A percentile compares a stretch with the other conserved stretches of the same genome.
Evolutionary conservation across 2,329 filamentous ascomycete genomes (phyloP).

Genomic region (Pestalotiopsis sp.): DNA sequence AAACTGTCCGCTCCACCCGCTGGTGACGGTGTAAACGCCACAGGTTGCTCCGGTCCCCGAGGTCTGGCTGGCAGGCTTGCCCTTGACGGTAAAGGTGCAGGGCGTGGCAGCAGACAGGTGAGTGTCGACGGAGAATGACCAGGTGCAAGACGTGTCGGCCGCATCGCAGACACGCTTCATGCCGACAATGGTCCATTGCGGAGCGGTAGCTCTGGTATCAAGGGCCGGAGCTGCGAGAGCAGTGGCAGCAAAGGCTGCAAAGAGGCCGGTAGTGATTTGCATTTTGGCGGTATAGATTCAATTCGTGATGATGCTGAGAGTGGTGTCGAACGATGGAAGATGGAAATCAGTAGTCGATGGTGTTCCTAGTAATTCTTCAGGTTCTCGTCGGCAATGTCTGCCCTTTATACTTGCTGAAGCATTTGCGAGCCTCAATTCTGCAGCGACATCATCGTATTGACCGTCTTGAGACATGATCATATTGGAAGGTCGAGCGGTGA

Average conservation of each 20-base stretch:
- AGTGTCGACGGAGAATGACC: conserved; percentile 43
- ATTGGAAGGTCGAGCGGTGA: too few species aligned
- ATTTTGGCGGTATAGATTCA: conserved; percentile 1
- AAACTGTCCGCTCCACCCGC: conserved; percentile 60
- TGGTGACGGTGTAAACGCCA: conserved; percentile 54
- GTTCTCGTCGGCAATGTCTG: background rate
- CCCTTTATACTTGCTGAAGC: background rate
- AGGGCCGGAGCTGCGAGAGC: conserved; percentile 7
- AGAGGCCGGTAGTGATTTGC: conserved; percentile 10
- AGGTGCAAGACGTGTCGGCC: conserved; percentile 39
- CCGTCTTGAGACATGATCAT: too few species aligned
- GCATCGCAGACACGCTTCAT: conserved; percentile 41
- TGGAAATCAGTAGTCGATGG: background rate
- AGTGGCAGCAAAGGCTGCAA: conserved; percentile 6
- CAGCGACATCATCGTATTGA: too few species aligned
- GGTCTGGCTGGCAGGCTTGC: conserved; percentile 34
- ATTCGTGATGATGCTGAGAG: background rate
- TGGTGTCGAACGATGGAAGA: background rate
- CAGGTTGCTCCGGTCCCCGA: conserved; percentile 42
- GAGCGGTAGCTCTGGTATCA: conserved; percentile 3
- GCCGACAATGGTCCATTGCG: conserved; percentile 42
- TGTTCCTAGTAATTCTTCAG: background rate
- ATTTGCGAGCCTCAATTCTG: too few species aligned
- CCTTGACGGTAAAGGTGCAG: conserved; percentile 42
- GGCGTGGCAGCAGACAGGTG: conserved; percentile 30